Base-by-base conservation (phyloP, 208 protist species). In the Leishmania mexicana region DNA sequence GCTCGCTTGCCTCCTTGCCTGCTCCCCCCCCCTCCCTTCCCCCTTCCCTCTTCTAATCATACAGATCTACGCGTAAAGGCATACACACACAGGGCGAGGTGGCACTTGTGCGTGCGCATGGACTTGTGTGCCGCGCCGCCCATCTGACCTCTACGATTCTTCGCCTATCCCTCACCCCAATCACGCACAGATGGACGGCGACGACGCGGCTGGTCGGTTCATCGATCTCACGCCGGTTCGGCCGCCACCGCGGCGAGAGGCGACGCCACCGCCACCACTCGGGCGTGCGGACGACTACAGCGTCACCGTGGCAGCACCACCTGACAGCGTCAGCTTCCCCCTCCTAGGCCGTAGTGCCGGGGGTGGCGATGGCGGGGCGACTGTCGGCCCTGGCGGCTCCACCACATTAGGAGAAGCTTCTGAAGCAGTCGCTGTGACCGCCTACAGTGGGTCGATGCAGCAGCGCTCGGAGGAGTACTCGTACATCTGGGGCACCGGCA, bases 401-500 rank as follows among this genome's bases (percentile, higher is more conserved):
- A 31, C 47, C 74, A 31, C 73, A 47, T 38, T 28, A 11, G 38
- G n/a, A 31, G 73, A 31, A 40, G 68, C 11, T 17, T 11, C 31
- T 42, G 68, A 57, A 21, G 51, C 42, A 31, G 58, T 64, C 47
- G 35, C 81, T 45, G 40, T 70, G 28, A 40, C 74, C 31, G 72
- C 51, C 38, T 71, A 81, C 83, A 71, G 71, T 49, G 47, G 70
- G 19, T 28, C 81, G 21, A 64, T 76, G 13, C 75, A 82, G 60
- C 85, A 75, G 74, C 92, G 91, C 38, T 88, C 89, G 21, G 93
- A 96, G 62, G 93, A 96, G n/a, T 85, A 91, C 64, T 91, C 93
- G 13, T 98, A 98, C 81, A 95, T 98, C 70, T 98, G 95, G 95
- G 95, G 95, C 35, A 98, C 95, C 24, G 87, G 87, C 78, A 98